Conservation (phyloP, 768 basidiomycete species). For the Boletus pseudopeckii region DNA sequence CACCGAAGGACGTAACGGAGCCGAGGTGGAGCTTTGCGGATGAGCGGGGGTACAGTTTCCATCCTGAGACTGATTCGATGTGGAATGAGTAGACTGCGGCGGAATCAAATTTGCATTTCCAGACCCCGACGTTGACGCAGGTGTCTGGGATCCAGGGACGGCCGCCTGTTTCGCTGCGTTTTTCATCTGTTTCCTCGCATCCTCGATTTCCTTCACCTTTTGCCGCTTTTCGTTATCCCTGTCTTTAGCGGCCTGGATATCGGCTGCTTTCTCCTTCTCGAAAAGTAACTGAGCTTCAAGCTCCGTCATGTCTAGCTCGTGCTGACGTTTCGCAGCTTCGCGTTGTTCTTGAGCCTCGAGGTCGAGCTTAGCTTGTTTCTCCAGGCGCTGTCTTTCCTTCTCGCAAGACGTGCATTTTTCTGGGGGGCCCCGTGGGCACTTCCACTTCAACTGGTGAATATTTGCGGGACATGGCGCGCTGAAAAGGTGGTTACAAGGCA, state of each 20-base stretch:
- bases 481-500: conserved; percentile 42
- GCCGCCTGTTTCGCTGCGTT: conserved; percentile 3
- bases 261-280: conserved; percentile 8
- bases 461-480: conserved; percentile 38
- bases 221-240: conserved; percentile 9
- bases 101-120: background rate
- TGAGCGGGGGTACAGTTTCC: background rate
- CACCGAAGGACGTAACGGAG: conserved; percentile 2
- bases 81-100: background rate
- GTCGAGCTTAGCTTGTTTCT: conserved; percentile 39
- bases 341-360: conserved; percentile 41
- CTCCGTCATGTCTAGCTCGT: conserved; percentile 24
- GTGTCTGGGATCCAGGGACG: background rate
- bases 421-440: conserved; percentile 41
- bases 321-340: conserved; percentile 44
- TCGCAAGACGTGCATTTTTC: conserved; percentile 46
- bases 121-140: background rate
- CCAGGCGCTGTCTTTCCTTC: conserved; percentile 37
- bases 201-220: conserved; percentile 11
- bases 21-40: background rate
- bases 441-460: conserved; percentile 42
- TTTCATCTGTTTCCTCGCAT: conserved; percentile 5
- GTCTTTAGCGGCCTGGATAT: conserved; percentile 10
- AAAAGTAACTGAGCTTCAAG: conserved; percentile 9
- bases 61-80: conserved; percentile 1